Evolutionary conservation across 2,329 filamentous ascomycete species (phyloP), one percentile per base, ranked within the genome.

Genomic region (Trichoderma oligosporum): DNA sequence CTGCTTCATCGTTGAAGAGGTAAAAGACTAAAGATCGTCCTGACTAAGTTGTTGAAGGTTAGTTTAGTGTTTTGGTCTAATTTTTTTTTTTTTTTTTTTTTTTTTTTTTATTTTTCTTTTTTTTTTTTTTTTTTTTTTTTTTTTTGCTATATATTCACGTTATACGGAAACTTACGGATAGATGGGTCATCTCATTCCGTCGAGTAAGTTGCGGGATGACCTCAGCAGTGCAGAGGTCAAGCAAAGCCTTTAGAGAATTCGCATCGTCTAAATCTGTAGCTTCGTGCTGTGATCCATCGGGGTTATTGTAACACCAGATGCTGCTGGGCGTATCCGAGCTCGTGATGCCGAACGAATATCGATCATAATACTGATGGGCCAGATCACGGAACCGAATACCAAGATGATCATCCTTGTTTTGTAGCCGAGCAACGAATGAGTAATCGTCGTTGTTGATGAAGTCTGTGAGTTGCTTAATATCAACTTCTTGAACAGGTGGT

Each of bases 161-260:
- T n/a, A n/a, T 4, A 12, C 8, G 18, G 33, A 25, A 8, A 62
- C 64, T 41, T 59, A 75, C 76, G 57, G 71, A 67, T 24, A 75
- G 65, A 56, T 73, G 73, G 22, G 72, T 69, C 57, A 75, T 60
- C 62, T 81, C 78, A 38, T 73, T 79, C 18, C 73, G 67, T 25
- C 77, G 67, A 1, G 74, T 78, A 52, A 80, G 68, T 54, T 78
- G 73, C 0, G 71, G 73, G 7, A 81, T 74, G 16, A 76, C 52
- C 0, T 74, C 73, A 4, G 64, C 61, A 0, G 73, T 66, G 48
- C 76, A 79, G 4, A 57, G 62, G 25, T 69, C 66, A 4, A 79
- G 54, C 16, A 78, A 71, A 0, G 60, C 64, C n/a, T 74, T 65
- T 4, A 80, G 59, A 0, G 71, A 65, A 6, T 65, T 64, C 2